Evolutionary conservation across 805 yeast species (phyloP), one percentile per base, ranked within the genome.

Genomic region (Starmerella asiatica): DNA sequence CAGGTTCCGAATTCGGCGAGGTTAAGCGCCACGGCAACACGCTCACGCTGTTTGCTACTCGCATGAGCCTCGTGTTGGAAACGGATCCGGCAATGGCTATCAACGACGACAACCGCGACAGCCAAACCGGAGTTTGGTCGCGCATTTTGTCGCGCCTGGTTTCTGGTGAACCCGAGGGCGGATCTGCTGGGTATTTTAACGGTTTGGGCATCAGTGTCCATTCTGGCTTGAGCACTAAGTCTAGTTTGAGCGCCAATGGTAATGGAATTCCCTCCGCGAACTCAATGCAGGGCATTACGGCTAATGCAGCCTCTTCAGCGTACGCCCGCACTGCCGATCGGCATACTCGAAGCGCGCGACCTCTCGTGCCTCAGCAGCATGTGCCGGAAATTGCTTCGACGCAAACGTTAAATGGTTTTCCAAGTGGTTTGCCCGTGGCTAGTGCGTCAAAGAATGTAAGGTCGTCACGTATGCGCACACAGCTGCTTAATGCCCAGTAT

Each of bases 21-120:
- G 42, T 47, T 23, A 44, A 38, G 32, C 51, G 52, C 11, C 51
- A 47, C 28, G 52, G 52, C 14, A 39, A 41, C 32, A 29, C 36
- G 2, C 27, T 48, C 3, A 44, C 46, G n/a, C 28, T 48, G 26
- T 36, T 35, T 14, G 45, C 52, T 19, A 14, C 34, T 16, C 37
- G 42, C 4, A 29, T 36, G 23, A 30, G 34, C 21, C 36, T 48
- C 19, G 24, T 30, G 4, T 28, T 48, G 9, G 50, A 48, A 38
- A 29, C 42, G 6, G 40, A 40, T 21, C 26, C 37, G 5, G 28
- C 23, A 24, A 8, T 24, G 23, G 38, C 28, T 15, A 17, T 12
- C 23, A 38, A 32, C 19, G 36, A 34, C 17, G 43, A 41, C 31
- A 27, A 14, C 11, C 26, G 34, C 16, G 24, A 36, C 5, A 23